Percentiles rank a stretch among this genome's conserved stretches.
Conservation (phyloP, 805 yeast genomes). For the Candida ortonii region DNA sequence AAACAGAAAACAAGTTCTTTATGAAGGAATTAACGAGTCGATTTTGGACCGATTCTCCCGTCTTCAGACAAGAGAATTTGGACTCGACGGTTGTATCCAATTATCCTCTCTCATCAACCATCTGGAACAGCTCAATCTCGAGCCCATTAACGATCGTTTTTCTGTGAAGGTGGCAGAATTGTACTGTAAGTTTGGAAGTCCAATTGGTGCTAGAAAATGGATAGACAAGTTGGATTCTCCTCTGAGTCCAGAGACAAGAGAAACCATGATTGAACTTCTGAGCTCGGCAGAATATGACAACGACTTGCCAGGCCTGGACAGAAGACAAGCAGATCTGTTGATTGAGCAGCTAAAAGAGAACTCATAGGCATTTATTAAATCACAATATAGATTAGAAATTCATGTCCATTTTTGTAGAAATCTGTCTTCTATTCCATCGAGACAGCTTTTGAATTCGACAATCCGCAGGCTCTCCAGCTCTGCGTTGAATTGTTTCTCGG, state of each 20-base stretch:
- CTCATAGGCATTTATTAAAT: slow-evolving; percentile 1
- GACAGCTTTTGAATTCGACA: slow-evolving; percentile 47
- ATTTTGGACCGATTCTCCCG: slow-evolving; percentile 9
- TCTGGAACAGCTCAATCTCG: slow-evolving; percentile 10
- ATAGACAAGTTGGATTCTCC: slow-evolving; percentile 7
- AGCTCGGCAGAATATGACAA: background rate
- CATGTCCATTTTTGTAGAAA: slow-evolving; percentile 30
- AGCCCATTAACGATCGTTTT: slow-evolving; percentile 9
- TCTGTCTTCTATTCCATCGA: slow-evolving; percentile 62
- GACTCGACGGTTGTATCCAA: slow-evolving; percentile 13
- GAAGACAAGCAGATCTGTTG: slow-evolving; percentile 7
- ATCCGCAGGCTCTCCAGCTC: slow-evolving; percentile 65
- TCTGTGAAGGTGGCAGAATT: slow-evolving; percentile 15
- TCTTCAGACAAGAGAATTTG: slow-evolving; percentile 3
- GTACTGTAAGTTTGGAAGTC: slow-evolving; percentile 24
- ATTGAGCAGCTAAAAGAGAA: slow-evolving; percentile 5
- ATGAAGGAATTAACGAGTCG: slow-evolving; percentile 4
- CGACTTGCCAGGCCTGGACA: slow-evolving; percentile 9
- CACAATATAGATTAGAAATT: no score
- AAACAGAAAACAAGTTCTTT: background rate
- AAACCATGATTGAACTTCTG: slow-evolving; percentile 5
- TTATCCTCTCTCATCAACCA: slow-evolving; percentile 23
- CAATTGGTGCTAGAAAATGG: slow-evolving; percentile 27
- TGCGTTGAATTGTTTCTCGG: slow-evolving; percentile 58
- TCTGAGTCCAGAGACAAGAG: slow-evolving; percentile 9